Conservation (phyloP, 108 stramenopile genomes). For the Pseudonitzschia multiseries region DNA sequence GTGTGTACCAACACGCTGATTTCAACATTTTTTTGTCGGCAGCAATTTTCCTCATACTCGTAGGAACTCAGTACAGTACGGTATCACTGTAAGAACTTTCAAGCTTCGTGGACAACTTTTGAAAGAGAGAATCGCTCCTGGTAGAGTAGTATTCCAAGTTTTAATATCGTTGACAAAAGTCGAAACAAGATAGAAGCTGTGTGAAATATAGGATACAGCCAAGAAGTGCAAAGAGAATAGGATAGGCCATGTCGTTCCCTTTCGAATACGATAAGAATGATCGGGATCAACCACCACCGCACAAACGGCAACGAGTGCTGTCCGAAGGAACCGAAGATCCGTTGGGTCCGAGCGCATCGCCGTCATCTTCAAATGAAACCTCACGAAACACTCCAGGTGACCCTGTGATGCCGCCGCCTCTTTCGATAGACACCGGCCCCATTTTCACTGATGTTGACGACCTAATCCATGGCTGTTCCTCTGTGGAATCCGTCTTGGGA, state of each 20-base stretch:
- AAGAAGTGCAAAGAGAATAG: too few relatives aligned
- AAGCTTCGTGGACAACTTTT: too few relatives aligned
- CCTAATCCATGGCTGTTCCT: neutral
- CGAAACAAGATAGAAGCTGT: too few relatives aligned
- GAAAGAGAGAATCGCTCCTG: too few relatives aligned
- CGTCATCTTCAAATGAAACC: neutral
- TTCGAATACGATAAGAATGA: neutral
- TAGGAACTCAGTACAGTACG: too few relatives aligned
- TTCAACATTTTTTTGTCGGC: neutral
- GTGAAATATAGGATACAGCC: too few relatives aligned
- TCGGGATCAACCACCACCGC: neutral
- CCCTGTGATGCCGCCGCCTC: neutral
- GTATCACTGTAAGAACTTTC: too few relatives aligned
- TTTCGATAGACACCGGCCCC: neutral
- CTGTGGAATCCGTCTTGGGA: conserved; percentile 22
- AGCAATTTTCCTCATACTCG: neutral
- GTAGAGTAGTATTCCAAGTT: too few relatives aligned
- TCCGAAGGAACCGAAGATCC: neutral
- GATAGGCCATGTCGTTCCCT: too few relatives aligned
- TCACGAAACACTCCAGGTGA: neutral
- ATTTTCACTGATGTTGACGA: conserved; percentile 4
- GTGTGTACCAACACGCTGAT: too few relatives aligned
- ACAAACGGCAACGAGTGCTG: conserved; percentile 11
- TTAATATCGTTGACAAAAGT: too few relatives aligned
- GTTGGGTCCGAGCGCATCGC: neutral